Percentiles rank a stretch among this genome's conserved stretches.
phyloP scores from a whole-genome alignment of 768 basidiomycete species.

The Macrocybe gigantea region DNA sequence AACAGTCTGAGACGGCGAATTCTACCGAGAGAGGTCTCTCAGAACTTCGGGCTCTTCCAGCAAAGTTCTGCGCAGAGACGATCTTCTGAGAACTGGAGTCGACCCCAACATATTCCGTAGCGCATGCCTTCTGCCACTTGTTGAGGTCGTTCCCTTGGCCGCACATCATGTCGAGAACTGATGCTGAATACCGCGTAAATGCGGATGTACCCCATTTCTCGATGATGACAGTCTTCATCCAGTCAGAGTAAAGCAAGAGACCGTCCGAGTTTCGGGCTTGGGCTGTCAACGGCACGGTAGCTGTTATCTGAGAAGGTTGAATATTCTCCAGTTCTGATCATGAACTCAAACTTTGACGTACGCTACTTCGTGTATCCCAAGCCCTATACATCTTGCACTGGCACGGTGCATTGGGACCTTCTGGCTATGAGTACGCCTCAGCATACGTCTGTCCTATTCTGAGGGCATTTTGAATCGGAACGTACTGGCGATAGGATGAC shows the following conservation, averaged over 20 bases:
- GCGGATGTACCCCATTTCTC: background rate
- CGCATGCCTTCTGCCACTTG: background rate
- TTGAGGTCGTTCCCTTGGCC: background rate
- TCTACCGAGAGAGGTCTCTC: background rate
- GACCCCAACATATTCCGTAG: background rate
- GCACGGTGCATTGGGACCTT: too few relatives aligned
- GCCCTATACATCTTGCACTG: too few relatives aligned
- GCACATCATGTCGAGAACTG: background rate
- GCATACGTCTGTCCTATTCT: too few relatives aligned
- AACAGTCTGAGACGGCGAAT: background rate
- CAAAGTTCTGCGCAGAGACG: background rate
- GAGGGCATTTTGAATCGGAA: too few relatives aligned
- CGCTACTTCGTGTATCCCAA: background rate
- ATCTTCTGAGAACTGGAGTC: background rate
- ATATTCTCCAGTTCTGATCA: background rate
- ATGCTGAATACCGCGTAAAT: background rate
- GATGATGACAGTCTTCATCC: background rate
- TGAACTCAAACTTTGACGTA: background rate
- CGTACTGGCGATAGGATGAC: too few relatives aligned
- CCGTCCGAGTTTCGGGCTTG: background rate
- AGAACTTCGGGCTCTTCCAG: background rate
- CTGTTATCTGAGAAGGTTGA: background rate
- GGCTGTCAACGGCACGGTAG: background rate
- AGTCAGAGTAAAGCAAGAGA: background rate
- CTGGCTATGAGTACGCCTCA: too few relatives aligned